Conservation (phyloP, 106 monocot species). For the Dendrobium chrysotoxum region DNA sequence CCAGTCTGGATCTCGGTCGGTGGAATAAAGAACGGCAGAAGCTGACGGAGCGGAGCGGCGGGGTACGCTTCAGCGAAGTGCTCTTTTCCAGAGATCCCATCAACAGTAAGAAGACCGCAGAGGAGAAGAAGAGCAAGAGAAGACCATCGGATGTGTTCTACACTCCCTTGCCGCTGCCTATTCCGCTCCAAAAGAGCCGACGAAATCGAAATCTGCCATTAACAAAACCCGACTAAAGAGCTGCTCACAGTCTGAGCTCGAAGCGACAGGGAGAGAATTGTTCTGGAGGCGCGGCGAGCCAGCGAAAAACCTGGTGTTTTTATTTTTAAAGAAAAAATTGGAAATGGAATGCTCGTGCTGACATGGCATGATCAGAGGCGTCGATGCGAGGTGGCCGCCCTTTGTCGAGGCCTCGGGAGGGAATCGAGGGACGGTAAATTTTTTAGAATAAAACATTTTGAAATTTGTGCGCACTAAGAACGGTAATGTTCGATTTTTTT, state of each 20-base stretch:
- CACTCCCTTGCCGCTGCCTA: background rate
- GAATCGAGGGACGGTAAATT: no score
- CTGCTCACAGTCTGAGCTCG: background rate
- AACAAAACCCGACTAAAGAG: background rate
- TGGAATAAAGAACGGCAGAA: slow-evolving; percentile 15
- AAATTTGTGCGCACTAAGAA: no score
- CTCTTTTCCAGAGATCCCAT: slow-evolving; percentile 32
- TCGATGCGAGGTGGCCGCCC: no score
- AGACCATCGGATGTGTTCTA: background rate
- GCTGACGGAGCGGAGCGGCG: slow-evolving; percentile 13
- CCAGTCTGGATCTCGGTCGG: slow-evolving; percentile 39
- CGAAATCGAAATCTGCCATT: background rate
- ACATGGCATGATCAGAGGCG: no score
- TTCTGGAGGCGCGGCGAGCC: background rate
- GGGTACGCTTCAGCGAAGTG: slow-evolving; percentile 15
- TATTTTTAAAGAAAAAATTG: background rate
- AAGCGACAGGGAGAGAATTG: background rate
- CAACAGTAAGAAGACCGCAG: background rate
- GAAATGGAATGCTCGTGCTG: background rate
- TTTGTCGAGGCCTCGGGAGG: no score
- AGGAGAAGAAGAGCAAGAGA: background rate
- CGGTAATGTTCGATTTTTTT: no score
- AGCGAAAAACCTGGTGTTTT: background rate
- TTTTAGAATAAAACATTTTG: no score
- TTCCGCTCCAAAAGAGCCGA: background rate